Conservation (phyloP, 371 early-diverging fungal species). For the Mortierella sp. region DNA sequence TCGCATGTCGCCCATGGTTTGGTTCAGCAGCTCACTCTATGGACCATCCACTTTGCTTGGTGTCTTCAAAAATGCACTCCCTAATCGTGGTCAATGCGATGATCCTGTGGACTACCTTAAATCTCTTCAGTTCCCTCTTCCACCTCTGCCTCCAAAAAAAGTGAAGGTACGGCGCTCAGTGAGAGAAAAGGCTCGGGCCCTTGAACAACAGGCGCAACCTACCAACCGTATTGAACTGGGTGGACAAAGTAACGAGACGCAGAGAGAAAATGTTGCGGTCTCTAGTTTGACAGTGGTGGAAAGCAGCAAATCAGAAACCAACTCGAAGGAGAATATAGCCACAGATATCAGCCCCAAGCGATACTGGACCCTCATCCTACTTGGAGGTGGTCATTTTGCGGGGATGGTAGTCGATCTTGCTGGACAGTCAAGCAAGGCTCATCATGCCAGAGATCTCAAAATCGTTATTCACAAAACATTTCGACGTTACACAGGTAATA, state of each 20-base stretch:
- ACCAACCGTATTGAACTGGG: too few species aligned
- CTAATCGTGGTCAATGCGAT: slow-evolving; percentile 11
- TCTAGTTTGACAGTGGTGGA: too few species aligned
- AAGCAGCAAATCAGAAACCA: neutral
- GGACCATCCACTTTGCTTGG: slow-evolving; percentile 59
- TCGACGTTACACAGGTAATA: slow-evolving; percentile 91
- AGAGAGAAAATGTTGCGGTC: too few species aligned
- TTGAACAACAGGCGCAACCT: neutral
- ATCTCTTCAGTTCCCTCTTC: slow-evolving; percentile 16
- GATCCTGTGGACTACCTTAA: slow-evolving; percentile 10
- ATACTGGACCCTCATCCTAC: slow-evolving; percentile 82
- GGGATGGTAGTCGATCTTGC: slow-evolving; percentile 84
- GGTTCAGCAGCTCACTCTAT: slow-evolving; percentile 59
- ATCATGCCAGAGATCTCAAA: slow-evolving; percentile 28
- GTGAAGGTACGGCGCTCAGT: slow-evolving; percentile 11
- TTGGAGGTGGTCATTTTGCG: slow-evolving; percentile 92
- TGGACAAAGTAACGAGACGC: too few species aligned
- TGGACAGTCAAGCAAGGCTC: slow-evolving; percentile 53
- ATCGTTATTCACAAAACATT: slow-evolving; percentile 87
- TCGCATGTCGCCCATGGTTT: slow-evolving; percentile 54
- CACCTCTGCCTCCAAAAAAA: slow-evolving; percentile 11
- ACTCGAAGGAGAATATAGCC: neutral
- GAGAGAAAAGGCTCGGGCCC: slow-evolving; percentile 1
- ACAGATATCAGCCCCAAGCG: slow-evolving; percentile 25
- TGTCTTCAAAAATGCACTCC: slow-evolving; percentile 69